phyloP scores from a whole-genome alignment of 441 rosid species.

The Macaranga tanarius region DNA sequence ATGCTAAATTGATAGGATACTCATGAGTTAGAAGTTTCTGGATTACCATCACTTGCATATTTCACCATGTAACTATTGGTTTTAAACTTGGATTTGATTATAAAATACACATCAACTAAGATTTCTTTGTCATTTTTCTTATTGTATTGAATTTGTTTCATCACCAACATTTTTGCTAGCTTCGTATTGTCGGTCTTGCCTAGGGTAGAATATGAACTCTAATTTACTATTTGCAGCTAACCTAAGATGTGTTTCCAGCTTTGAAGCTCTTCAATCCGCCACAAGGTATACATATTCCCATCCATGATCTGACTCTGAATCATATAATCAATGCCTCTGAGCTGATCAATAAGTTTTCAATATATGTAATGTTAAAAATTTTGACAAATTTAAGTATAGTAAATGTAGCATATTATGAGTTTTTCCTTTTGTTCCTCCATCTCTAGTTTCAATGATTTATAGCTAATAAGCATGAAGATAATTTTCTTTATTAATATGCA shows the following conservation, averaged over 20 bases:
- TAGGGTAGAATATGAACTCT: constrained; percentile 14
- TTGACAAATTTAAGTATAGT: neutral
- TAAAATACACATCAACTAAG: constrained; percentile 8
- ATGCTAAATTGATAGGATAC: constrained; percentile 1
- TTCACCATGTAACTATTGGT: neutral
- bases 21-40: constrained; percentile 12
- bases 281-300: constrained; percentile 45
- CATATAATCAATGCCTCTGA: neutral
- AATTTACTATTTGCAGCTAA: constrained; percentile 46
- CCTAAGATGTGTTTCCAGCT: constrained; percentile 69
- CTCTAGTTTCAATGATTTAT: neutral
- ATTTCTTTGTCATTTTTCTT: neutral
- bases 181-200: constrained; percentile 5
- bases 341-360: neutral
- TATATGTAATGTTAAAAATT: neutral
- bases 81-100: constrained; percentile 3
- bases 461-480: neutral
- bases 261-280: constrained; percentile 71
- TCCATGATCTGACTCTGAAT: neutral
- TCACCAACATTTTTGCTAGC: neutral
- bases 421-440: neutral
- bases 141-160: neutral
- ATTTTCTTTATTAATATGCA: neutral
- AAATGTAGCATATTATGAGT: neutral
- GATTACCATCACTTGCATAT: neutral